phyloP scores from a whole-genome alignment of 345 rosid genomes.

The Acer saccharum region DNA sequence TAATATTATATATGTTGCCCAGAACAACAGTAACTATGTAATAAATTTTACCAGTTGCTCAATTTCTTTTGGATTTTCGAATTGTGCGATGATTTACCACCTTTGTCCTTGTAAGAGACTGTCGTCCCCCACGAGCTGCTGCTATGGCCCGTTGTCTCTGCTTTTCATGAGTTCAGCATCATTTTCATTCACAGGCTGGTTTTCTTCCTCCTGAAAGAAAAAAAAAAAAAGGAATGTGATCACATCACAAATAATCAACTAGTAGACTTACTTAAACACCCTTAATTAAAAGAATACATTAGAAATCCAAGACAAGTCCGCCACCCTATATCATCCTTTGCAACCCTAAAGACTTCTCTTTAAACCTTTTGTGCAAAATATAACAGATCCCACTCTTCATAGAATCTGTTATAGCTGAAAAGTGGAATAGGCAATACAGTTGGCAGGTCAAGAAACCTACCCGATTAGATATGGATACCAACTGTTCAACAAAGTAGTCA shows the following conservation, averaged over 20 bases:
- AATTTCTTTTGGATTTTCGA: constrained; percentile 60
- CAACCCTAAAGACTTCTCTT: background rate
- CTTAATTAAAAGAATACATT: background rate
- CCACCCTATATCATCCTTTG: background rate
- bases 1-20: background rate
- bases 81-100: constrained; percentile 63
- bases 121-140: constrained; percentile 58
- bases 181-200: constrained; percentile 24
- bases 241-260: no score
- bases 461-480: no score
- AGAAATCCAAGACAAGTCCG: no score
- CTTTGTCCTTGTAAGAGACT: constrained; percentile 75
- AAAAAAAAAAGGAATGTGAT: background rate
- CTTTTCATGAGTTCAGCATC: constrained; percentile 62
- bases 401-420: no score
- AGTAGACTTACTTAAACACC: background rate
- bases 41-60: constrained; percentile 42
- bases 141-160: constrained; percentile 72
- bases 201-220: constrained; percentile 29
- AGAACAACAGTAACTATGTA: background rate
- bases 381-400: background rate
- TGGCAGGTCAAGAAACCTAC: no score
- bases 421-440: no score
- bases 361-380: background rate
- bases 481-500: no score